Conservation (phyloP, 495 filamentous ascomycete genomes). For the Trichocladium antarcticum region DNA sequence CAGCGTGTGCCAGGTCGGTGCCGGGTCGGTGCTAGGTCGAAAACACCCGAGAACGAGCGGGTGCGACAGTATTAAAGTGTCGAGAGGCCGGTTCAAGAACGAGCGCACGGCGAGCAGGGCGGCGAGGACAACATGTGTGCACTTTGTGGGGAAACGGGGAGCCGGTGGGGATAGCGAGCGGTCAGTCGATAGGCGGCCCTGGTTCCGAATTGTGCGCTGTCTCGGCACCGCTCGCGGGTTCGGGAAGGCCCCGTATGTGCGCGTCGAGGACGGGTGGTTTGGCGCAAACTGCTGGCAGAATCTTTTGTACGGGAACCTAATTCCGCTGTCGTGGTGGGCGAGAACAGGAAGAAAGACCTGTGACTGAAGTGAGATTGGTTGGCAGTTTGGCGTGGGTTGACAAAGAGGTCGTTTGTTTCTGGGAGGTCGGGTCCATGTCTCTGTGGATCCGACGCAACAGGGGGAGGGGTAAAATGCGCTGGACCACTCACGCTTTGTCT, state of each 20-base stretch:
- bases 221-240: not conserved
- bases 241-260: not conserved
- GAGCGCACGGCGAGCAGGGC: constrained; percentile 9
- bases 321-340: not conserved
- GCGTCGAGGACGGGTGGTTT: no score
- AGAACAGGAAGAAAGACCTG: not conserved
- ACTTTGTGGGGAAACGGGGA: not conserved
- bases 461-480: constrained; percentile 8
- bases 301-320: not conserved
- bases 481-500: not conserved
- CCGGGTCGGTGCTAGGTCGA: no score
- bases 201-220: not conserved
- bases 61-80: not conserved
- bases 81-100: constrained; percentile 14
- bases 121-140: constrained; percentile 14
- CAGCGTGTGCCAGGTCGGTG: not conserved
- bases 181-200: not conserved
- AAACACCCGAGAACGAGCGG: not conserved
- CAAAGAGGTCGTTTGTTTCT: constrained; percentile 6
- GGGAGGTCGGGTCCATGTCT: constrained; percentile 11
- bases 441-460: constrained; percentile 4
- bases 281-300: not conserved
- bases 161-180: not conserved
- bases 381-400: not conserved
- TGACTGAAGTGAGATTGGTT: not conserved